Evolutionary conservation across 169 alveolate genomes (phyloP).

Genomic region (Plasmodium reichenowi): DNA sequence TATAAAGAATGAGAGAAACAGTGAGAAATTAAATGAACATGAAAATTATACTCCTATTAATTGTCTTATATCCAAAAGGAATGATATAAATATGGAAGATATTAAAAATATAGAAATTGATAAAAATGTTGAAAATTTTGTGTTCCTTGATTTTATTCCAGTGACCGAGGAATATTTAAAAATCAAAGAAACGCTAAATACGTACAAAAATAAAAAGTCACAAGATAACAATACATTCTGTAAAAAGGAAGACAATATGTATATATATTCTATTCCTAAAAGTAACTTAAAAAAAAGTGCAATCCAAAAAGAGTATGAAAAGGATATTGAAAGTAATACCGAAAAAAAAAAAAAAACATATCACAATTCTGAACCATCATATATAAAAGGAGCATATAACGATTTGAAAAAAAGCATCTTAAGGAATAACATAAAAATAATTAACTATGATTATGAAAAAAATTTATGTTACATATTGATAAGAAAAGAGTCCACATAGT

Average conservation of each 20-base stretch:
- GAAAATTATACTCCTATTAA: too few relatives aligned
- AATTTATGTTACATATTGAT: conserved; percentile 30
- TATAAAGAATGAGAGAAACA: too few relatives aligned
- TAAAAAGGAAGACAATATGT: not conserved
- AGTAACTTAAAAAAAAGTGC: conserved; percentile 2
- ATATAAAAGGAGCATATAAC: conserved; percentile 15
- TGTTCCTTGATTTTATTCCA: conserved; percentile 43
- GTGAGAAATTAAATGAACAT: too few relatives aligned
- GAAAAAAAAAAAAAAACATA: not conserved
- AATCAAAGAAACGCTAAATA: conserved; percentile 24
- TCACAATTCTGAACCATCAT: not conserved
- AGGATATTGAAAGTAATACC: not conserved
- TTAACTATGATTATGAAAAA: conserved; percentile 34
- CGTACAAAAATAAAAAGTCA: not conserved
- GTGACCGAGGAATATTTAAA: conserved; percentile 15
- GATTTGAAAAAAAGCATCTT: conserved; percentile 8
- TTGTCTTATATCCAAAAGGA: too few relatives aligned
- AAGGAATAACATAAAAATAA: conserved; percentile 19
- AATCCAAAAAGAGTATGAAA: conserved; percentile 14
- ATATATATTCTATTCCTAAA: not conserved
- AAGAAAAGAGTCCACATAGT: conserved; percentile 8
- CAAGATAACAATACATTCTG: not conserved
- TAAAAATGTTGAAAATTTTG: conserved; percentile 8
- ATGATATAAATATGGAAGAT: too few relatives aligned
- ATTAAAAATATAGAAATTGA: too few relatives aligned